Conservation (phyloP, 1,284 basidiomycete genomes). For the Sporisorium sorghi region DNA sequence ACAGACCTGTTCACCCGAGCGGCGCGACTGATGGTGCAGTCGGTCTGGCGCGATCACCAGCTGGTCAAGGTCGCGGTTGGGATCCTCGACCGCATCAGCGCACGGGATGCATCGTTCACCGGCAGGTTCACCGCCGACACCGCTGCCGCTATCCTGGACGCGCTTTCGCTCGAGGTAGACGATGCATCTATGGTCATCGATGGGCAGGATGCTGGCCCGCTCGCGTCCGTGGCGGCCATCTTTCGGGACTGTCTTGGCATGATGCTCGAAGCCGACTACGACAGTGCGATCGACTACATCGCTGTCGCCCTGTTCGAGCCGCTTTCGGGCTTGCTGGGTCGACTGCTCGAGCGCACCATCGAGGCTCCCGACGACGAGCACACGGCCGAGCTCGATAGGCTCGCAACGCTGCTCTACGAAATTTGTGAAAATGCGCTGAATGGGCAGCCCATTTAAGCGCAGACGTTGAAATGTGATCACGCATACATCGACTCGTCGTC, state of each 20-base stretch:
- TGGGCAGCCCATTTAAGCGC: not conserved
- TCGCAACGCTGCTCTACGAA: constrained; percentile 15
- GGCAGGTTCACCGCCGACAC: not conserved
- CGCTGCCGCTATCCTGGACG: constrained; percentile 3
- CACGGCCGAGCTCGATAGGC: constrained; percentile 19
- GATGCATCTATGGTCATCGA: not conserved
- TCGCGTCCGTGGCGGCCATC: not conserved
- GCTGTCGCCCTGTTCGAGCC: not conserved
- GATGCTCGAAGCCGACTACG: not conserved
- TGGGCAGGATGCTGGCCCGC: not conserved
- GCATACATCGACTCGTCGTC: constrained; percentile 40
- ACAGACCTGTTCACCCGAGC: not conserved
- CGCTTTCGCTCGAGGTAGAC: constrained; percentile 1
- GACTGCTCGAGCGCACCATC: constrained; percentile 5
- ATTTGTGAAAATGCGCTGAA: constrained; percentile 3
- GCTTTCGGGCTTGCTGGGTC: constrained; percentile 10
- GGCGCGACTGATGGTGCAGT: not conserved
- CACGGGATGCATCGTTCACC: not conserved
- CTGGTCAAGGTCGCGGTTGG: constrained; percentile 13
- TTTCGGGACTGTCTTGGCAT: constrained; percentile 8
- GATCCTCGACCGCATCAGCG: constrained; percentile 11
- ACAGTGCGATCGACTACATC: not conserved
- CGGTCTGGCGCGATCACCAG: constrained; percentile 13
- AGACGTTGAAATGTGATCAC: constrained; percentile 5
- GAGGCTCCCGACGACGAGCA: constrained; percentile 1